Base-by-base conservation (phyloP, 345 rosid species). In the Salix viminalis region DNA sequence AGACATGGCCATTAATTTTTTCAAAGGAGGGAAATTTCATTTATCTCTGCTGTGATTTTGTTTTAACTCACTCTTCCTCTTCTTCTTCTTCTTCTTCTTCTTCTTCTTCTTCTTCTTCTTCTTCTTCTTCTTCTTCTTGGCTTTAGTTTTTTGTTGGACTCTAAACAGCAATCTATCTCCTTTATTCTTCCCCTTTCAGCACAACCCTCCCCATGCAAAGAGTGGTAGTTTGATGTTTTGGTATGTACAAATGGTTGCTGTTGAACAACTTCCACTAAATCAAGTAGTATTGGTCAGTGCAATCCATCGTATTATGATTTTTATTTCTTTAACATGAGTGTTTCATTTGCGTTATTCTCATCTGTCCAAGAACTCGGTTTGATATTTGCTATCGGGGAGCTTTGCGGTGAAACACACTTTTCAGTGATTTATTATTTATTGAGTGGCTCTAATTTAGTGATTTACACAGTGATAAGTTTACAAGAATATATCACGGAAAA, bases 171-270 rank as follows among this genome's bases (percentile, higher is more conserved):
- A 4, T 60, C 4, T 4, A 0, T 46, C 54, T 56, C 32, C 28
- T 23, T 42, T 3, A 14, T 26, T 28, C 18, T 26, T 61, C 32
- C 32, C 65, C 10, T 65, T 32, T 32, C 8, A 26, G 36, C 9
- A 21, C 24, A 7, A 18, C 24, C 48, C 7, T 50, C 6, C 68
- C 21, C 15, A 1, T 15, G 71, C 46, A 65, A 42, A 23, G 13
- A 65, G 72, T 37, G 37, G 34, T 52, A 44, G 4, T 72, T 68
- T 44, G 71, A 78, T 28, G 76, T 70, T 61, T 36, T 23, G 32
- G 70, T 72, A 44, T 84, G 84, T 83, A 80, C 60, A 75, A 50
- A 75, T 78, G 75, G 80, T 69, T 52, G 79, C 77, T 44, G 36
- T 67, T 80, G 67, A 73, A 39, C 54, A 70, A 24, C 54, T 48